Evolutionary conservation across 2,329 filamentous ascomycete genomes (phyloP).

Genomic region (Cadophora gregata): DNA sequence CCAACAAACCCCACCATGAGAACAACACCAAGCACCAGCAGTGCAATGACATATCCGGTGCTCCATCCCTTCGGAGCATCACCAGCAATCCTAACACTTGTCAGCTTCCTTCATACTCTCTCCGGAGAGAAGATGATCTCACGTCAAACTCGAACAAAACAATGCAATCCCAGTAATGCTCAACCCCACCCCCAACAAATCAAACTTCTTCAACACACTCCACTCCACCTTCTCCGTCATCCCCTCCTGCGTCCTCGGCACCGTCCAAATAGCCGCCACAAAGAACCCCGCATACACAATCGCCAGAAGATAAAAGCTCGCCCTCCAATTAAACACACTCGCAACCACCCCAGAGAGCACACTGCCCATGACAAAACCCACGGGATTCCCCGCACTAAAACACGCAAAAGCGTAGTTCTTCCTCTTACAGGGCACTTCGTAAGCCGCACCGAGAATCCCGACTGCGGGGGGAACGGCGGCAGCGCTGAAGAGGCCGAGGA

Average conservation of each 20-base stretch:
- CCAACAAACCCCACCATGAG: conserved; percentile 64
- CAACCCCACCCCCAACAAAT: conserved; percentile 64
- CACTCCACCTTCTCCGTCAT: conserved; percentile 47
- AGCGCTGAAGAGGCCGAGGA: conserved; percentile 68
- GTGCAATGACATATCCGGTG: conserved; percentile 64
- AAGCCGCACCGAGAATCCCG: conserved; percentile 67
- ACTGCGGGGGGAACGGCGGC: conserved; percentile 68
- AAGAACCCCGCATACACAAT: conserved; percentile 69
- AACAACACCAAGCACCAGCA: conserved; percentile 63
- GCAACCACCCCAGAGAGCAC: conserved; percentile 64
- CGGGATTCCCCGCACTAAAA: conserved; percentile 53
- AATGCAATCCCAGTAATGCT: conserved; percentile 65
- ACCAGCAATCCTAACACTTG: conserved; percentile 31
- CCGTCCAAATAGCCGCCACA: conserved; percentile 62
- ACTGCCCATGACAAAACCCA: conserved; percentile 50
- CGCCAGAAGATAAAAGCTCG: conserved; percentile 65
- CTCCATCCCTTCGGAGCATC: conserved; percentile 63
- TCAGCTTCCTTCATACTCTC: neutral
- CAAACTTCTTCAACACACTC: conserved; percentile 57
- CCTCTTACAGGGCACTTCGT: conserved; percentile 61
- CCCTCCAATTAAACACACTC: conserved; percentile 67
- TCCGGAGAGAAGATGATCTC: conserved; percentile 48
- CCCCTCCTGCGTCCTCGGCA: conserved; percentile 59
- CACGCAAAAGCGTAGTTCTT: conserved; percentile 71
- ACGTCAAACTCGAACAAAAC: conserved; percentile 36